These are phyloP conservation scores for Filosporella fistucella DNA, from an alignment of 495 filamentous ascomycete species.

Conservation along the genomic window DNA sequence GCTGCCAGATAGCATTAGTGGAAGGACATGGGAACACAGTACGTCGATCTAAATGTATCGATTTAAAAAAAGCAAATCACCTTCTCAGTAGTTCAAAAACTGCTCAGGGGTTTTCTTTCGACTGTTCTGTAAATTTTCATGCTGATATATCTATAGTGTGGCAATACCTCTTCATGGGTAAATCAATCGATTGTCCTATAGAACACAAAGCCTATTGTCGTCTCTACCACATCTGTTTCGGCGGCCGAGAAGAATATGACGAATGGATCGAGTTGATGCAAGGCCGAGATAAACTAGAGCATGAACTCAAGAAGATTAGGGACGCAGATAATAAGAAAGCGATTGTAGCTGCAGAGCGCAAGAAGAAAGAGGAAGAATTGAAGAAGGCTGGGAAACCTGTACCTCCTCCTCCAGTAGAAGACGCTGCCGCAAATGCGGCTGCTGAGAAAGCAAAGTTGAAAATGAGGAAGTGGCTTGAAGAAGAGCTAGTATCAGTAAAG, in stretches of 20 bases:
- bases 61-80: no score
- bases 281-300: constrained; percentile 3
- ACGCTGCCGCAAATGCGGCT: neutral
- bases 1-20: neutral
- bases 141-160: no score
- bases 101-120: no score
- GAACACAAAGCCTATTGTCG: constrained; percentile 11
- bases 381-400: neutral
- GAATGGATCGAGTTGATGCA: constrained; percentile 9
- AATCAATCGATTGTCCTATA: constrained; percentile 7
- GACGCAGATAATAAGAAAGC: constrained; percentile 2
- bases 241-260: constrained; percentile 7
- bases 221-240: constrained; percentile 10
- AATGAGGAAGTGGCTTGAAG: constrained; percentile 1
- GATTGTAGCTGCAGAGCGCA: neutral
- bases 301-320: constrained; percentile 1
- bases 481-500: neutral
- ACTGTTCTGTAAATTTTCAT: no score
- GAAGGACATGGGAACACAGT: constrained; percentile 7
- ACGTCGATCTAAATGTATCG: no score
- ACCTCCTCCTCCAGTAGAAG: neutral
- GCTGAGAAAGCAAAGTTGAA: neutral
- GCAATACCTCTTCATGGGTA: constrained; percentile 8
- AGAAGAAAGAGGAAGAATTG: constrained; percentile 4
- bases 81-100: no score